These are phyloP conservation scores for Cystofilobasidium bisporidii DNA, from an alignment of 768 basidiomycete species.

Conservation along the genomic window DNA sequence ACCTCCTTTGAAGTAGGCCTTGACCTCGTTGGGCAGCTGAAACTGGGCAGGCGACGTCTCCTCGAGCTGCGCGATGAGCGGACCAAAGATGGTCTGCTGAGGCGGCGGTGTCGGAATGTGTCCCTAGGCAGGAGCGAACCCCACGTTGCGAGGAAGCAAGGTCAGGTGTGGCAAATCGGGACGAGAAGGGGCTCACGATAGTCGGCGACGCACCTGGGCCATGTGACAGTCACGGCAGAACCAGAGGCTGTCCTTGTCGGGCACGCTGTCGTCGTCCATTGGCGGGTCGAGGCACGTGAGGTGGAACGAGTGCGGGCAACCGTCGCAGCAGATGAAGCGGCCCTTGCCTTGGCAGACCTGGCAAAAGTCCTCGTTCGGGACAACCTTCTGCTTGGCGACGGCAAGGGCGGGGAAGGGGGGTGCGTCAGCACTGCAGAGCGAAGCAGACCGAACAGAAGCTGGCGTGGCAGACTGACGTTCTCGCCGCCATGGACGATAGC, in stretches of 20 bases:
- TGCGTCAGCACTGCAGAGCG: background rate
- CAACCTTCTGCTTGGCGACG: conserved; percentile 33
- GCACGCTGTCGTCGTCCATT: conserved; percentile 74
- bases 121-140: conserved; percentile 45
- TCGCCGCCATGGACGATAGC: conserved; percentile 4
- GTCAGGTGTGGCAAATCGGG: background rate
- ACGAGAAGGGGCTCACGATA: too few relatives aligned
- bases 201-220: conserved; percentile 47
- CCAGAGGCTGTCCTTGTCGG: conserved; percentile 48
- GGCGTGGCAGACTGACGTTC: background rate
- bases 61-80: conserved; percentile 62
- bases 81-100: conserved; percentile 44
- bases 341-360: conserved; percentile 49
- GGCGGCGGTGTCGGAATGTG: conserved; percentile 57
- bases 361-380: conserved; percentile 44
- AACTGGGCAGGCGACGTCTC: conserved; percentile 66
- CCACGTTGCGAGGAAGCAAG: background rate
- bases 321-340: conserved; percentile 89
- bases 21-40: conserved; percentile 74
- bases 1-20: conserved; percentile 80
- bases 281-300: conserved; percentile 95
- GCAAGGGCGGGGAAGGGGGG: background rate
- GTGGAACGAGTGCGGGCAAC: conserved; percentile 91
- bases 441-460: background rate
- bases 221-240: conserved; percentile 42